phyloP scores from a whole-genome alignment of 108 stramenopile species.

The Pseudonitzschia delicatissima region DNA sequence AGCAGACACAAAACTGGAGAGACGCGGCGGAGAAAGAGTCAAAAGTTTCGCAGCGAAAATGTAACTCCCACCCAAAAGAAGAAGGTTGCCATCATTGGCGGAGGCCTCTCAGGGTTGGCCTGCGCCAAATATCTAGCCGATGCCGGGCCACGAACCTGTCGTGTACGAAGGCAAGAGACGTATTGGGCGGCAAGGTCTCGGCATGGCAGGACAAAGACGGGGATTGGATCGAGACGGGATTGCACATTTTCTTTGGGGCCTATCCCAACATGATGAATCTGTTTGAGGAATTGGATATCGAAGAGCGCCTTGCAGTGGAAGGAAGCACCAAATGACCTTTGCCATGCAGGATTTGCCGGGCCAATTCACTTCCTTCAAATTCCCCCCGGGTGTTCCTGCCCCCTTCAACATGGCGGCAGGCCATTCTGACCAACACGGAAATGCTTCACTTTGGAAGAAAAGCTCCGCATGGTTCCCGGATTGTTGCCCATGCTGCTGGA shows the following conservation, averaged over 20 bases:
- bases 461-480: constrained; percentile 79
- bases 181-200: constrained; percentile 86
- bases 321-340: constrained; percentile 92
- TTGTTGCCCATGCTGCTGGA: constrained; percentile 89
- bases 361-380: constrained; percentile 93
- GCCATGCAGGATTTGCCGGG: constrained; percentile 88
- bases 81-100: constrained; percentile 83
- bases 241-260: constrained; percentile 95
- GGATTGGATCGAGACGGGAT: constrained; percentile 89
- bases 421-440: constrained; percentile 92
- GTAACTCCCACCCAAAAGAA: constrained; percentile 27
- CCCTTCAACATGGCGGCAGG: constrained; percentile 91
- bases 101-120: constrained; percentile 82
- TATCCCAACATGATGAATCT: constrained; percentile 93
- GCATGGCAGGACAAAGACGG: constrained; percentile 90
- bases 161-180: constrained; percentile 75
- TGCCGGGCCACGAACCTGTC: constrained; percentile 83
- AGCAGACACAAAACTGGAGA: constrained; percentile 19
- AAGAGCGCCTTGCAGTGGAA: constrained; percentile 96
- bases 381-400: constrained; percentile 90
- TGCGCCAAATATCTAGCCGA: constrained; percentile 87
- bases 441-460: constrained; percentile 91
- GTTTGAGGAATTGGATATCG: constrained; percentile 88
- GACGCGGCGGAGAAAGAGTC: constrained; percentile 14
- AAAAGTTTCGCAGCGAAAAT: constrained; percentile 5